Evolutionary conservation across 192 early-diverging fungal genomes (phyloP), one percentile per base, ranked within the genome.

Genomic region (Borealophlyctis nickersoniae): DNA sequence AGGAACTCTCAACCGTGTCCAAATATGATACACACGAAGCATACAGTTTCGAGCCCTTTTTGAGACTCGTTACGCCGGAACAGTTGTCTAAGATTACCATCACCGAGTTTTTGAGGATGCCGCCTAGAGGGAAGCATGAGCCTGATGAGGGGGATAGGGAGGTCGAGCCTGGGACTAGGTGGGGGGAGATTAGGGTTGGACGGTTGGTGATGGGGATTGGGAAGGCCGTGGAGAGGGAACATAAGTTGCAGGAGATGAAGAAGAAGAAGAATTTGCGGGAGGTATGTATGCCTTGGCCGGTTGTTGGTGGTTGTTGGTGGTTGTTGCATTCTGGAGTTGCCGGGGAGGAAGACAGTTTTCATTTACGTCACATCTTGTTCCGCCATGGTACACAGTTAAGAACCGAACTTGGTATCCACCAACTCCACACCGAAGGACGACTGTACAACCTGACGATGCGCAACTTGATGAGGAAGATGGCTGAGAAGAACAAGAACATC

Each of bases 71-170:
- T 0, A 76, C 81, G 11, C 74, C 90, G 5, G 87, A 89, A 48
- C 90, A 90, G 66, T 73, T 95, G 28, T 84, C 91, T 1, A 79
- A 90, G 2, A 90, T 95, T 51, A 88, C 90, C 19, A 94, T 98
- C 52, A 68, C 91, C 7, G 91, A 92, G 67, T 68, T 93, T 1
- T 49, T 95, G 52, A 82, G 90, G 16, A 66, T n/a, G n/a, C n/a
- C 87, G 14, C 79, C 57, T 16, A 36, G 32, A 29, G 28, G 28
- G 30, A 33, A 32, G 30, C n/a, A n/a, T n/a, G n/a, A n/a, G n/a
- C n/a, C n/a, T n/a, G n/a, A n/a, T n/a, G n/a, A n/a, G n/a, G n/a
- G n/a, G n/a, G n/a, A n/a, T n/a, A 23, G 31, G 22, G 29, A 59
- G 9, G 13, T 51, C 22, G 65, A 55, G 11, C 81, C 63, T 79